Base-by-base conservation (phyloP, 208 protist species). In the Trypanosoma boissoni region DNA sequence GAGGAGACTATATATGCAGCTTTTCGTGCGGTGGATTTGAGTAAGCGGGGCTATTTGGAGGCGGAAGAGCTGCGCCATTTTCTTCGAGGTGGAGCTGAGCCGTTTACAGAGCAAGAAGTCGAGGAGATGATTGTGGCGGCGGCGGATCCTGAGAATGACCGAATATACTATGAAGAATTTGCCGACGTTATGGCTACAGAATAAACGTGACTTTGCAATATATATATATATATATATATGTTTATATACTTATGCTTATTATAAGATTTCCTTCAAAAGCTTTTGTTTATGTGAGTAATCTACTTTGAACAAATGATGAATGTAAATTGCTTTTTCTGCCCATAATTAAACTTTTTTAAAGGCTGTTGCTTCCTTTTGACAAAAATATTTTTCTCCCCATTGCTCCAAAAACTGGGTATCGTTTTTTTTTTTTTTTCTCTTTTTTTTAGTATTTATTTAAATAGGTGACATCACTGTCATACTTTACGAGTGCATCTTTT, bases 101-200 rank as follows among this genome's bases (percentile, higher is more conserved):
- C 52, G 3, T 81, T 96, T 37, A 86, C 70, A 20, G 54, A 65
- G 5, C 80, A 95, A 23, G 91, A 96, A 59, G 63, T 84, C 27
- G 78, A 92, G 21, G 76, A 94, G 36, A 87, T 96, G 72, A 72
- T 90, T 42, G 28, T 74, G 18, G 86, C 86, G 7, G 75, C 87
- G 20, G 49, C 72, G 6, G 91, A 95, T 55, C 85, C 88, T 3
- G 79, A 89, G 48, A 83, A 68, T 43, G 78, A 83, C 24, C 56
- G 61, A 20, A 71, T 90, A 21, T 83, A 87, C 63, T 96, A 95
- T 64, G 59, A 71, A 31, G 86, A 94, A 44, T 92, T 91, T 72
- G 86, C 76, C 18, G 83, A 88, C 58, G 70, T 91, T 21, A 64
- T 95, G 27, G 82, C 88, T 18, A 60, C 58, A 1, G 85, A 92